Conservation (phyloP, 305 asterid species). For the Fraxinus sp. region DNA sequence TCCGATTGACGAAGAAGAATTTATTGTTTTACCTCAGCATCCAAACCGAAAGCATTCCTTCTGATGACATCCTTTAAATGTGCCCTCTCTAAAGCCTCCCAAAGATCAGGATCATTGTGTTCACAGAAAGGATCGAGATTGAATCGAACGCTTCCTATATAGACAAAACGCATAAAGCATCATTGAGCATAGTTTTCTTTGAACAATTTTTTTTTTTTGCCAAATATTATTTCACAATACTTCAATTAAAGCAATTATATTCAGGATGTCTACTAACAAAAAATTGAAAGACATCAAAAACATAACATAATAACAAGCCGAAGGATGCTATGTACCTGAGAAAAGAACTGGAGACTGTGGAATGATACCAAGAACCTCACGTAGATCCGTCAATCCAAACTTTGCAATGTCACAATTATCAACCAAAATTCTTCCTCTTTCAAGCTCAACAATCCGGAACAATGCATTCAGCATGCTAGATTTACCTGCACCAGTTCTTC, state of each 20-base stretch:
- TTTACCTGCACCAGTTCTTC: conserved; percentile 98
- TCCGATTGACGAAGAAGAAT: background rate
- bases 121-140: conserved; percentile 86
- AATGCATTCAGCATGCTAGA: conserved; percentile 96
- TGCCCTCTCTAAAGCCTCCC: conserved; percentile 87
- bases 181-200: background rate
- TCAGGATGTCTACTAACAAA: background rate
- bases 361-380: conserved; percentile 86
- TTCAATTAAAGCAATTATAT: background rate
- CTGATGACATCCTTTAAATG: conserved; percentile 72
- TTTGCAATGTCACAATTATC: conserved; percentile 71
- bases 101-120: conserved; percentile 70
- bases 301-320: background rate
- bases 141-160: conserved; percentile 69
- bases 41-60: conserved; percentile 60
- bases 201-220: background rate
- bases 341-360: conserved; percentile 96
- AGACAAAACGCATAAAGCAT: background rate
- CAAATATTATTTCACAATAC: background rate
- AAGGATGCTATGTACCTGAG: conserved; percentile 56
- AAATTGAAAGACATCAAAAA: background rate
- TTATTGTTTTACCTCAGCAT: conserved; percentile 62
- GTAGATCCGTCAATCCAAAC: conserved; percentile 81
- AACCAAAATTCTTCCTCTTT: conserved; percentile 74
- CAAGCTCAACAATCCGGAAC: conserved; percentile 83